Percentiles rank a stretch among this genome's conserved stretches.
These are phyloP conservation scores for Puccinia hordei DNA, from an alignment of 1,284 basidiomycete genomes.

Conservation along the genomic window DNA sequence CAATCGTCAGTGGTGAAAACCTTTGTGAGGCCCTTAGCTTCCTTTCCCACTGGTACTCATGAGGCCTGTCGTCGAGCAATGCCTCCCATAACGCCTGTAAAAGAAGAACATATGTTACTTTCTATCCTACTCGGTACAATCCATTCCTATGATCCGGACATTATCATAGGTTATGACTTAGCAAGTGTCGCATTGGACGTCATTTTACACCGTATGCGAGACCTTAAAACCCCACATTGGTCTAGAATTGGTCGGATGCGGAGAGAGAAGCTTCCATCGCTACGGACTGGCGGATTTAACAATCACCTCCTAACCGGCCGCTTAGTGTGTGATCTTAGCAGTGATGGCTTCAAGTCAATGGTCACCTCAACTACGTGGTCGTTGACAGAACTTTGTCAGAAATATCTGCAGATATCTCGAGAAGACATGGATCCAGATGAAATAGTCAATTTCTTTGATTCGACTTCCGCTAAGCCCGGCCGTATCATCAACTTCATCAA, in stretches of 20 bases:
- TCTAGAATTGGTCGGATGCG: slow-evolving; percentile 90
- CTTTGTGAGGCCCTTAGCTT: slow-evolving; percentile 80
- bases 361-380: slow-evolving; percentile 97
- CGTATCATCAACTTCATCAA: slow-evolving; percentile 81
- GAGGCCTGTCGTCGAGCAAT: slow-evolving; percentile 54
- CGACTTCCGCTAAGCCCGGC: slow-evolving; percentile 74
- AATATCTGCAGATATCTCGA: slow-evolving; percentile 79
- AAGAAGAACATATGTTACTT: slow-evolving; percentile 36
- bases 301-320: slow-evolving; percentile 81
- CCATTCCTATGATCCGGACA: slow-evolving; percentile 86
- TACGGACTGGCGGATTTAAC: slow-evolving; percentile 71
- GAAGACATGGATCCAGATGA: slow-evolving; percentile 97
- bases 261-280: slow-evolving; percentile 77
- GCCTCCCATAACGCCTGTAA: slow-evolving; percentile 36
- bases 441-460: slow-evolving; percentile 86
- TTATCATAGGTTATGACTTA: slow-evolving; percentile 93
- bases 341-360: slow-evolving; percentile 94
- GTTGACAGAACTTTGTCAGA: slow-evolving; percentile 90
- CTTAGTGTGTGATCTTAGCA: slow-evolving; percentile 86
- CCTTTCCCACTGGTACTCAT: slow-evolving; percentile 85
- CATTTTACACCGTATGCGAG: slow-evolving; percentile 84
- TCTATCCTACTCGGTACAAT: slow-evolving; percentile 65
- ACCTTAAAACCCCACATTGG: slow-evolving; percentile 88
- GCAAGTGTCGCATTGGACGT: slow-evolving; percentile 88
- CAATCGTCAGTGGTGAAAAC: slow-evolving; percentile 81